Evolutionary conservation across 495 filamentous ascomycete species (phyloP).

Genomic region (Sordaria brevicollis): DNA sequence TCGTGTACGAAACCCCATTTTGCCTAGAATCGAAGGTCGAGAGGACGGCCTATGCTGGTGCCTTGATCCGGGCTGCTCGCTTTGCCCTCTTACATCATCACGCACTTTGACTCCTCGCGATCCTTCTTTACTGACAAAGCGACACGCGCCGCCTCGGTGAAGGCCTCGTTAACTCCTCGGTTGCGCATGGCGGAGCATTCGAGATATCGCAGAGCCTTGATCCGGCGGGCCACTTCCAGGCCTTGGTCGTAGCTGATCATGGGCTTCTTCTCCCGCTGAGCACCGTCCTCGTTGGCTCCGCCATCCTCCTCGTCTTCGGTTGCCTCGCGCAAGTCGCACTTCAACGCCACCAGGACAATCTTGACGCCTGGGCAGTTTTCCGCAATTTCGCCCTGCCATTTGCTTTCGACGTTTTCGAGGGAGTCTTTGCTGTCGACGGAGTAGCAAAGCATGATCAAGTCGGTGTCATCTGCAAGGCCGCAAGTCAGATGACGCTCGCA

Average conservation of each 20-base stretch:
- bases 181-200: slow-evolving; percentile 98
- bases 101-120: slow-evolving; percentile 44
- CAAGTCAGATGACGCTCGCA: slow-evolving; percentile 1
- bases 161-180: slow-evolving; percentile 93
- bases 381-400: slow-evolving; percentile 95
- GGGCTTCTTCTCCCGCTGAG: slow-evolving; percentile 49
- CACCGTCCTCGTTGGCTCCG: slow-evolving; percentile 27
- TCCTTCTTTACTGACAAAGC: slow-evolving; percentile 76
- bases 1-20: not conserved
- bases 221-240: slow-evolving; percentile 82
- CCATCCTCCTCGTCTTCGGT: slow-evolving; percentile 41
- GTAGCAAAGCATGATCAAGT: slow-evolving; percentile 97
- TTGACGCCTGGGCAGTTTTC: slow-evolving; percentile 95
- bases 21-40: not conserved
- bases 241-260: slow-evolving; percentile 91
- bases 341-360: slow-evolving; percentile 89
- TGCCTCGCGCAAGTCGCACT: slow-evolving; percentile 84
- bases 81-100: slow-evolving; percentile 38
- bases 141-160: slow-evolving; percentile 96
- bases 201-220: slow-evolving; percentile 83
- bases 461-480: slow-evolving; percentile 57
- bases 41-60: not conserved
- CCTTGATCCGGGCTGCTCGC: not conserved
- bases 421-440: slow-evolving; percentile 92
- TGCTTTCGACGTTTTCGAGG: slow-evolving; percentile 94